Evolutionary conservation across 2,329 filamentous ascomycete genomes (phyloP).

Genomic region (Aspergillus fumigatiaffinis): DNA sequence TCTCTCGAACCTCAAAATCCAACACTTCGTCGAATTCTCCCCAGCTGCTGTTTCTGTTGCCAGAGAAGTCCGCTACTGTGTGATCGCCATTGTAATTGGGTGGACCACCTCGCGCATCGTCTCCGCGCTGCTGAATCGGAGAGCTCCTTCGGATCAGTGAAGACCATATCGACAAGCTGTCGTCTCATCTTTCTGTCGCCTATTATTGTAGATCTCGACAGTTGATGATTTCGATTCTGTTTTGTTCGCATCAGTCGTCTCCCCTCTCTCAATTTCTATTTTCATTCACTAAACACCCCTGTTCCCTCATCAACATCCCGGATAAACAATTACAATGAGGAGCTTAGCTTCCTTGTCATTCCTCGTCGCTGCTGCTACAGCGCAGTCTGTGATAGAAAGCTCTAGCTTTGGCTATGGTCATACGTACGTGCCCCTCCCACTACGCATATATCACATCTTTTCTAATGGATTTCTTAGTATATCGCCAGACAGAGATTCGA

Average conservation of each 20-base stretch:
- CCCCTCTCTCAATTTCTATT: neutral
- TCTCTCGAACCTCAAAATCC: conserved; percentile 43
- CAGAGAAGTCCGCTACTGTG: conserved; percentile 49
- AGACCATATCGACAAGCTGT: conserved; percentile 9
- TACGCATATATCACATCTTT: neutral
- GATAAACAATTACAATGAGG: conserved; percentile 35
- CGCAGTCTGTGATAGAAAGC: conserved; percentile 66
- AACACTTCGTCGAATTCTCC: conserved; percentile 51
- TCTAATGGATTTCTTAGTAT: conserved; percentile 47
- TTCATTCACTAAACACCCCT: neutral
- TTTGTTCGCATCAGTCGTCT: neutral
- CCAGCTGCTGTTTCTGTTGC: conserved; percentile 47
- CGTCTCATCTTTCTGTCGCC: conserved; percentile 8
- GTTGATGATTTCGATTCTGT: neutral
- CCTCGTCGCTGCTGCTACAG: conserved; percentile 50
- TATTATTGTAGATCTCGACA: neutral
- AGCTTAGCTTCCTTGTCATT: conserved; percentile 40
- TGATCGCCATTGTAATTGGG: conserved; percentile 49
- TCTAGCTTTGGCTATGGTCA: conserved; percentile 73
- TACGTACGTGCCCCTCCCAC: conserved; percentile 44
- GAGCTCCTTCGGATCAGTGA: conserved; percentile 16
- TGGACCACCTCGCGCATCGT: conserved; percentile 40
- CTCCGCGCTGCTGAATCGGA: conserved; percentile 27
- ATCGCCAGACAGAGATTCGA: conserved; percentile 49
- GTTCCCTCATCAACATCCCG: conserved; percentile 5